Base-by-base conservation (phyloP, 73 alveolate genomes). In the Diophrys appendiculata region DNA sequence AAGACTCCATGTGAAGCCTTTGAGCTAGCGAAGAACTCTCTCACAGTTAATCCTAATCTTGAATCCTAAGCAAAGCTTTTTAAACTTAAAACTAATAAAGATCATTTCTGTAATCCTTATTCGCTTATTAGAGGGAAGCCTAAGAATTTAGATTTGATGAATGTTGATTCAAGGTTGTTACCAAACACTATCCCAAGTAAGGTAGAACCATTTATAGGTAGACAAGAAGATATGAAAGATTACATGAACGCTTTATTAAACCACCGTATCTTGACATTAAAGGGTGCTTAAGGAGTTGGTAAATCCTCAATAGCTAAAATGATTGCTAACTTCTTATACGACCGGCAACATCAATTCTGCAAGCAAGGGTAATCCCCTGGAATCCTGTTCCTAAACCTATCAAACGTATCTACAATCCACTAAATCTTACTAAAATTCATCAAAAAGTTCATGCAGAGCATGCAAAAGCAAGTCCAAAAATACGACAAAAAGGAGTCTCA, bases 1-100 rank as follows among this genome's bases (percentile, higher is more conserved):
- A 76, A 64, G 56, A 76, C 85, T 33, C 85, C 85, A 8, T 76
- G 85, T 30, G 54, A 76, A 65, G 76, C 77, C 33, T 76, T 76
- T 33, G 60, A 76, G 28, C 24, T 76, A 52, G 85, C 85, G 24
- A 72, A 76, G 43, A 32, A 31, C 8, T 33, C 85, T 18, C 29
- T 76, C 26, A 53, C 68, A n/a, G 69, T 65, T 32, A 32, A 72
- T 29, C 72, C 55, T 5, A 77, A 72, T 2, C 30, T 76, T 0
- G 85, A 76, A 65, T 55, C 76, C 32, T 73, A 76, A 32, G 60
- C 76, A 25, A 73, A 71, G 29, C 30, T 76, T 1, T 76, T 76
- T 33, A 76, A 31, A 3, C 22, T 76, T 69, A 76, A 64, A 65
- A 33, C 65, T 5, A 73, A 34, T 3, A 34, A 76, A 56, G 65